Evolutionary conservation across 2,329 filamentous ascomycete genomes (phyloP).

Genomic region (Neopestalotiopsis sp.): DNA sequence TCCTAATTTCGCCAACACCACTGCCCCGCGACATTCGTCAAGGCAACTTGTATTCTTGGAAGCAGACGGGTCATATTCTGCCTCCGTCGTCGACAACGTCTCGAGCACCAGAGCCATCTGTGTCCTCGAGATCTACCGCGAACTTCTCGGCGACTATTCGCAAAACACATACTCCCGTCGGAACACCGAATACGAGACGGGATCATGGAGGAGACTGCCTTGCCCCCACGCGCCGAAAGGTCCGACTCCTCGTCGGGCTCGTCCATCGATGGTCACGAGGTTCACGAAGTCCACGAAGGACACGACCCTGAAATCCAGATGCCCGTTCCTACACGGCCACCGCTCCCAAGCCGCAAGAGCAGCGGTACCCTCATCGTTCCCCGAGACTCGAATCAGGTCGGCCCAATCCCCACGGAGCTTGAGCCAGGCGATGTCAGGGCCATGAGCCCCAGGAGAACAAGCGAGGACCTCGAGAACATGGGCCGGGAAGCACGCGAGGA

Average conservation of each 20-base stretch:
- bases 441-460: slow-evolving; percentile 93
- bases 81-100: background rate
- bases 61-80: background rate
- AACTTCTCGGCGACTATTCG: background rate
- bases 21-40: background rate
- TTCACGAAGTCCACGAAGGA: slow-evolving; percentile 3
- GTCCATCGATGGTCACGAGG: slow-evolving; percentile 6
- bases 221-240: slow-evolving; percentile 5
- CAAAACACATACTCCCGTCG: background rate
- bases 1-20: background rate
- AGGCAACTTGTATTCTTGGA: background rate
- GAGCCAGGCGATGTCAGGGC: slow-evolving; percentile 88
- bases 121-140: background rate
- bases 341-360: slow-evolving; percentile 74
- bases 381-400: slow-evolving; percentile 74
- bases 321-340: slow-evolving; percentile 64
- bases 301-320: slow-evolving; percentile 44
- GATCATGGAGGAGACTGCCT: background rate
- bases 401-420: slow-evolving; percentile 75
- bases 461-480: slow-evolving; percentile 86
- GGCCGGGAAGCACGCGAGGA: slow-evolving; percentile 79
- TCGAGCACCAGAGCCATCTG: background rate
- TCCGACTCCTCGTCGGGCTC: slow-evolving; percentile 15
- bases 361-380: slow-evolving; percentile 85
- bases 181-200: background rate